Base-by-base conservation (phyloP, 2,329 filamentous ascomycete genomes). In the Mycosphaerella sp. region DNA sequence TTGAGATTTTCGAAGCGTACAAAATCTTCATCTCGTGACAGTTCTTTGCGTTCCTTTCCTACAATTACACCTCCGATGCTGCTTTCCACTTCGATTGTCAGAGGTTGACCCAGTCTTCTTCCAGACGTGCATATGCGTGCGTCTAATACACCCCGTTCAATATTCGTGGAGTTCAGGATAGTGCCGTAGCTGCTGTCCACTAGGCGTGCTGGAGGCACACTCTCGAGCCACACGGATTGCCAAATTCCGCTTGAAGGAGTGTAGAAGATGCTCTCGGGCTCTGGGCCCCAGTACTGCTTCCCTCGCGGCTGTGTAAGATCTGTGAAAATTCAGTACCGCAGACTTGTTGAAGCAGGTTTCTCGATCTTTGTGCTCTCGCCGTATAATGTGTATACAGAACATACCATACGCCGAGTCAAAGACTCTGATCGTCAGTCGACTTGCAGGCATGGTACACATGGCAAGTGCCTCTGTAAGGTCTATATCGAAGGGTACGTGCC, bases 171-270 rank as follows among this genome's bases (percentile, higher is more conserved):
- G 30, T 70, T 71, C 28, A 83, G 62, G 6, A 85, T 71, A 0
- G 81, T 85, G 1, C 82, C 82, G 2, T 72, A 67, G 57, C 75
- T 78, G 59, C 77, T 76, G 55, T 81, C 75, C 2, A 73, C 79
- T 44, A 83, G 72, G 10, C 78, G 70, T 4, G 73, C 70, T 0
- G 66, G 50, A 1, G 80, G 79, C 1, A 81, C 78, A 36, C 73
- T 72, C 57, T 83, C 80, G 1, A 88, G 69, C 84, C 84, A 88
- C 0, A 87, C 84, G 14, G 76, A 77, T 63, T 87, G 84, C 85
- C 85, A 88, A 56, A 88, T 87, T 4, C 85, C 85, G 30, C 81
- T 84, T 63, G 84, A 87, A 0, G 85, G 80, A 0, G 80, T 81
- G 64, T 87, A 87, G 65, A 85, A 87, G 53, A 87, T 87, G 59